phyloP scores from a whole-genome alignment of 345 rosid species.

The Brassica carinata region DNA sequence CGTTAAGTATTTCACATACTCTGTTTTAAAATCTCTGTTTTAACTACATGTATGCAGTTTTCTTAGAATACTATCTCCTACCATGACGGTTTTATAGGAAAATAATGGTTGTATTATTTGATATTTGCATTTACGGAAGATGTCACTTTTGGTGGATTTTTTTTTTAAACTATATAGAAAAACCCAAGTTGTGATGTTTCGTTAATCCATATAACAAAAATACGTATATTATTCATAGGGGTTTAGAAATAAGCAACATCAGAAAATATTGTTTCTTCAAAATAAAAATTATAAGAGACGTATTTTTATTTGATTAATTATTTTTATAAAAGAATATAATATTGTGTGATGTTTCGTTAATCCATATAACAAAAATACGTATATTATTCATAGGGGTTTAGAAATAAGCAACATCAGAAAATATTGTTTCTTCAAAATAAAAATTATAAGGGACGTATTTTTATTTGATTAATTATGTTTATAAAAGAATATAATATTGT shows the following conservation, averaged over 20 bases:
- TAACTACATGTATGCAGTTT: neutral
- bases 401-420: neutral
- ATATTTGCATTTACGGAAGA: no score
- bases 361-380: neutral
- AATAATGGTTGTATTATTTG: no score
- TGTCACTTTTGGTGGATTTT: neutral
- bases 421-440: neutral
- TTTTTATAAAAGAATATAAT: no score
- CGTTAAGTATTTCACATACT: neutral
- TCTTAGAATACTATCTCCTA: neutral
- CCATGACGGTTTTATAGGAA: neutral
- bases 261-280: neutral
- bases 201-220: neutral
- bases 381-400: neutral
- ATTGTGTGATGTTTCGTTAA: neutral
- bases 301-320: no score
- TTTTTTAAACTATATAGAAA: neutral
- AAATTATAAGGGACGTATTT: neutral
- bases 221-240: neutral
- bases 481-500: no score
- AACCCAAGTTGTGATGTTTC: neutral
- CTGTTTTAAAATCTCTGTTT: no score
- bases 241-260: neutral
- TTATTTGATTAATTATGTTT: no score
- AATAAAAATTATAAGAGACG: neutral